A percentile compares a stretch with the other conserved stretches of the same genome.
phyloP scores from a whole-genome alignment of 306 rosid species.

The Clitoria ternatea region DNA sequence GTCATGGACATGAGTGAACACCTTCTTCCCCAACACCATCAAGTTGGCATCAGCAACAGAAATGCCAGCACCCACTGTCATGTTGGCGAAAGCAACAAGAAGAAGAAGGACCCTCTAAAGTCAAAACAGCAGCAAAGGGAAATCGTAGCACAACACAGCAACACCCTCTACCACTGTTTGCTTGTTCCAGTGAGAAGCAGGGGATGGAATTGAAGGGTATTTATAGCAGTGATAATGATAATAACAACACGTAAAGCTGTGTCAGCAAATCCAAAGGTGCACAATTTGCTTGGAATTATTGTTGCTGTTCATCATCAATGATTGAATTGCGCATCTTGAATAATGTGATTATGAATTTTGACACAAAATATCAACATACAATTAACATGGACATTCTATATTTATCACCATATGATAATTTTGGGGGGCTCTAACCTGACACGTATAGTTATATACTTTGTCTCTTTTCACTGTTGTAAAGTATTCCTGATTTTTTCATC shows the following conservation, averaged over 20 bases:
- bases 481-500: too few species aligned
- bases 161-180: background rate
- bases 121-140: background rate
- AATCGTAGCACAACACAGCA: background rate
- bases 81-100: background rate
- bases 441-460: background rate
- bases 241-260: background rate
- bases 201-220: background rate
- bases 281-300: background rate
- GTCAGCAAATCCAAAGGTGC: background rate
- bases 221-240: background rate
- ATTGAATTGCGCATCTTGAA: too few species aligned
- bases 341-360: too few species aligned
- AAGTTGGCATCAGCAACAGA: slow-evolving; percentile 54
- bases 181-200: background rate
- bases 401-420: background rate
- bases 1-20: slow-evolving; percentile 50
- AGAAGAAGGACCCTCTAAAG: background rate
- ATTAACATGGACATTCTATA: too few species aligned
- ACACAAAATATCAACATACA: too few species aligned
- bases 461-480: background rate
- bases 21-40: slow-evolving; percentile 62
- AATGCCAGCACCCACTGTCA: slow-evolving; percentile 89
- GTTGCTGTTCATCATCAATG: background rate
- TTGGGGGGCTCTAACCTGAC: background rate